These are phyloP conservation scores for Pholiota molesta DNA, from an alignment of 768 basidiomycete genomes.

Conservation along the genomic window DNA sequence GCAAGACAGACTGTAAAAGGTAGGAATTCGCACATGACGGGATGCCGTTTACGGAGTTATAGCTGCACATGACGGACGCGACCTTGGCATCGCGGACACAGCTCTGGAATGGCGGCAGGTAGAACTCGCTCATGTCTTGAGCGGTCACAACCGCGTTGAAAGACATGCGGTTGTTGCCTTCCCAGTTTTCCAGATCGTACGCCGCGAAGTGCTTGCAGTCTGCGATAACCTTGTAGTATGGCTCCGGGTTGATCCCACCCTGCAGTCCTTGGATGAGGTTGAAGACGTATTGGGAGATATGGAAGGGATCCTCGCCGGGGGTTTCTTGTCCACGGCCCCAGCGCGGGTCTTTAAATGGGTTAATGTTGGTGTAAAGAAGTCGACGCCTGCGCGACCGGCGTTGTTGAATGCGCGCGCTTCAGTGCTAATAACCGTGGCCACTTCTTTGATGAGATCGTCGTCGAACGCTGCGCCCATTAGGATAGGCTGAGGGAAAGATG, in stretches of 20 bases:
- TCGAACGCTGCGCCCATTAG: constrained; percentile 58
- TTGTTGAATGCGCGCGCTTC: constrained; percentile 66
- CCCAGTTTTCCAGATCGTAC: constrained; percentile 62
- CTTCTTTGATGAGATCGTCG: constrained; percentile 49
- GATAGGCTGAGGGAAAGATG: constrained; percentile 62
- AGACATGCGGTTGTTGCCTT: constrained; percentile 47
- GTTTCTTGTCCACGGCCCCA: constrained; percentile 69
- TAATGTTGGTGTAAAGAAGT: constrained; percentile 61
- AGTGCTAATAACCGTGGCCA: constrained; percentile 55
- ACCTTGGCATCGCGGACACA: constrained; percentile 66
- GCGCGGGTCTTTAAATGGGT: constrained; percentile 63
- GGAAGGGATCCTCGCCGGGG: constrained; percentile 62
- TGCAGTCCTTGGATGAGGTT: constrained; percentile 58
- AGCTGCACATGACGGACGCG: constrained; percentile 64
- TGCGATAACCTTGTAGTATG: constrained; percentile 53
- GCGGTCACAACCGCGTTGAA: constrained; percentile 57
- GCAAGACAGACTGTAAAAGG: constrained; percentile 52
- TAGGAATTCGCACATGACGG: constrained; percentile 58
- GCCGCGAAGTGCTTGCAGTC: constrained; percentile 66
- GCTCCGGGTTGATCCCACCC: constrained; percentile 56
- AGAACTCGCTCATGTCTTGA: constrained; percentile 61
- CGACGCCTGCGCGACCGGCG: constrained; percentile 50
- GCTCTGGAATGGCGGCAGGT: constrained; percentile 56
- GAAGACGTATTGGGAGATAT: constrained; percentile 53
- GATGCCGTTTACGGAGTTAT: constrained; percentile 63